phyloP scores from a whole-genome alignment of 352 stramenopile species.

The Pythium diclinum region DNA sequence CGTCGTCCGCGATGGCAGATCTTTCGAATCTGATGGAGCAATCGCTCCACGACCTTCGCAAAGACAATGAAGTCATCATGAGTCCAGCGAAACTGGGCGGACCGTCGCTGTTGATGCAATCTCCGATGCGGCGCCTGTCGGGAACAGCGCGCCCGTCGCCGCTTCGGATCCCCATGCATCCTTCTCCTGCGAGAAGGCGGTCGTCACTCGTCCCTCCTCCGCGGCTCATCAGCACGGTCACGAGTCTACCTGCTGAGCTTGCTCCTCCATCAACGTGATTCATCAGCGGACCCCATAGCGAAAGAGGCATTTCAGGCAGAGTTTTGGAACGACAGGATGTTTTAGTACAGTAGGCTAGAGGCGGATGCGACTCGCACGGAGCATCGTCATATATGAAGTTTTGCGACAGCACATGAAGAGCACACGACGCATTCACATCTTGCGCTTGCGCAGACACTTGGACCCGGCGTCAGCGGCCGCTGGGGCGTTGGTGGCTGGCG shows the following conservation, averaged over 20 bases:
- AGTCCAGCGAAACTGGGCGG: slow-evolving; percentile 8
- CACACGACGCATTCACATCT: not conserved
- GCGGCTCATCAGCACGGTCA: slow-evolving; percentile 25
- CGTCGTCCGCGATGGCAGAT: slow-evolving; percentile 70
- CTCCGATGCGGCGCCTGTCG: slow-evolving; percentile 19
- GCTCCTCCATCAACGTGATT: not conserved
- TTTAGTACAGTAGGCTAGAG: no score
- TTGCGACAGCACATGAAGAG: not conserved
- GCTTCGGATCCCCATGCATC: slow-evolving; percentile 26
- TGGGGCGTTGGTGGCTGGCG: not conserved
- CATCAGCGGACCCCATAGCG: no score
- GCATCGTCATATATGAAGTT: not conserved
- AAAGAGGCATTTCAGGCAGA: no score
- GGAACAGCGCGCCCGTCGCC: slow-evolving; percentile 13
- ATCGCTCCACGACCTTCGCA: slow-evolving; percentile 60
- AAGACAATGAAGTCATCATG: slow-evolving; percentile 32
- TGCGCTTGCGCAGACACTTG: slow-evolving; percentile 3
- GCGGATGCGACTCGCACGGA: not conserved
- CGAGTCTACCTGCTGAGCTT: slow-evolving; percentile 3
- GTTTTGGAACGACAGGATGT: no score
- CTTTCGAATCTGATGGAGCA: slow-evolving; percentile 79
- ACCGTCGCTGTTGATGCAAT: slow-evolving; percentile 18
- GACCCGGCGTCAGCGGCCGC: not conserved
- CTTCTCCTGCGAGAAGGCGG: slow-evolving; percentile 17
- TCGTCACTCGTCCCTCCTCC: slow-evolving; percentile 25